These are phyloP conservation scores for Pachysandra terminalis DNA, from an alignment of 164 flowering plant species.

Conservation along the genomic window DNA sequence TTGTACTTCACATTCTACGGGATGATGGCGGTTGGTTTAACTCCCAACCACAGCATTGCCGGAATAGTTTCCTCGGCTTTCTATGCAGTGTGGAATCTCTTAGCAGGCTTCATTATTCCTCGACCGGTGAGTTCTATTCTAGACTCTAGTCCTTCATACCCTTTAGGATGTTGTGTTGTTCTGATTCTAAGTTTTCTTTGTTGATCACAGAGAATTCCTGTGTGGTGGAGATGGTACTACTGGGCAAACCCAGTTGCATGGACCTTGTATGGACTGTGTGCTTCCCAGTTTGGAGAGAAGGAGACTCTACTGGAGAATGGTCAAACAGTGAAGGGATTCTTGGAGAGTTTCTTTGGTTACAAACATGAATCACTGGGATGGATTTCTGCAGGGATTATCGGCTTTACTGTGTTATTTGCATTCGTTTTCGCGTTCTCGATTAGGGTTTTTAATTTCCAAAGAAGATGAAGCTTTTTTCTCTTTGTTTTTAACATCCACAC, in stretches of 20 bases:
- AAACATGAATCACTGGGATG: constrained; percentile 38
- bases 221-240: constrained; percentile 61
- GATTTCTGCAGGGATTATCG: constrained; percentile 31
- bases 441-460: constrained; percentile 59
- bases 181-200: background rate
- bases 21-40: constrained; percentile 69
- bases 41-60: constrained; percentile 57
- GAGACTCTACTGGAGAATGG: constrained; percentile 9
- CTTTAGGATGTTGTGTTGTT: no score
- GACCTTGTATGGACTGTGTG: constrained; percentile 45
- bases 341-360: constrained; percentile 40
- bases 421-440: constrained; percentile 44
- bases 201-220: constrained; percentile 26
- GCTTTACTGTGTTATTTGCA: constrained; percentile 41
- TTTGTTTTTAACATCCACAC: no score
- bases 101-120: constrained; percentile 61
- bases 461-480: constrained; percentile 18
- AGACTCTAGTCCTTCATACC: no score
- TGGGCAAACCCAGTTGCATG: constrained; percentile 57
- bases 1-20: constrained; percentile 64
- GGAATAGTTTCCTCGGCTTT: constrained; percentile 51
- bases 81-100: constrained; percentile 60
- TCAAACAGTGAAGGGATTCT: constrained; percentile 26
- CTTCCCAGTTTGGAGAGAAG: constrained; percentile 41
- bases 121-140: constrained; percentile 38